Evolutionary conservation across 2,329 filamentous ascomycete genomes (phyloP).

Genomic region (Botrytis hyacinthi): DNA sequence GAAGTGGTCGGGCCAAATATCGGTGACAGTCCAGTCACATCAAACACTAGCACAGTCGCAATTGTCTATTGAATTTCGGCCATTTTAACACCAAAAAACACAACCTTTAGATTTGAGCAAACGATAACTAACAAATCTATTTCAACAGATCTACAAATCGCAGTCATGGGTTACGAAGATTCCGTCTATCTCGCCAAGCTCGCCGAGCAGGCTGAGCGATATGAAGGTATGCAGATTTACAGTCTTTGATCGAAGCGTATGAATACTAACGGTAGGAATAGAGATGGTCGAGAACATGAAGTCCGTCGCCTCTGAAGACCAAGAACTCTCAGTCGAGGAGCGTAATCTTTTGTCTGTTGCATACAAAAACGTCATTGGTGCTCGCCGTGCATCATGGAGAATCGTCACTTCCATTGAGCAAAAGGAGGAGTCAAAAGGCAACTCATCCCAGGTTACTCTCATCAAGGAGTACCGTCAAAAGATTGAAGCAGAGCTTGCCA

Average conservation of each 20-base stretch:
- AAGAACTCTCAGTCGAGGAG: constrained; percentile 86
- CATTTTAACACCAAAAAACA: neutral
- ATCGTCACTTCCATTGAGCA: constrained; percentile 98
- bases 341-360: constrained; percentile 95
- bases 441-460: constrained; percentile 80
- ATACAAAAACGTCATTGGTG: constrained; percentile 99
- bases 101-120: constrained; percentile 2
- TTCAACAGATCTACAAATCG: constrained; percentile 36
- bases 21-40: constrained; percentile 8
- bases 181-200: constrained; percentile 99
- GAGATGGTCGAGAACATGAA: constrained; percentile 99
- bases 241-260: constrained; percentile 7
- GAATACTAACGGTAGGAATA: constrained; percentile 43
- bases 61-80: neutral
- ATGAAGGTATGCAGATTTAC: constrained; percentile 76
- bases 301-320: constrained; percentile 85
- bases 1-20: constrained; percentile 12
- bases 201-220: constrained; percentile 99
- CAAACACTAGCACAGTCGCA: constrained; percentile 1
- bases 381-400: constrained; percentile 95
- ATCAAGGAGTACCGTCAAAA: constrained; percentile 99
- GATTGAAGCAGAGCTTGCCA: constrained; percentile 94
- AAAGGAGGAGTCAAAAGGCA: constrained; percentile 99
- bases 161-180: constrained; percentile 98
- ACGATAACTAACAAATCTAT: constrained; percentile 19